These are phyloP conservation scores for Hippophae tibetana DNA, from an alignment of 306 rosid genomes.

Conservation along the genomic window DNA sequence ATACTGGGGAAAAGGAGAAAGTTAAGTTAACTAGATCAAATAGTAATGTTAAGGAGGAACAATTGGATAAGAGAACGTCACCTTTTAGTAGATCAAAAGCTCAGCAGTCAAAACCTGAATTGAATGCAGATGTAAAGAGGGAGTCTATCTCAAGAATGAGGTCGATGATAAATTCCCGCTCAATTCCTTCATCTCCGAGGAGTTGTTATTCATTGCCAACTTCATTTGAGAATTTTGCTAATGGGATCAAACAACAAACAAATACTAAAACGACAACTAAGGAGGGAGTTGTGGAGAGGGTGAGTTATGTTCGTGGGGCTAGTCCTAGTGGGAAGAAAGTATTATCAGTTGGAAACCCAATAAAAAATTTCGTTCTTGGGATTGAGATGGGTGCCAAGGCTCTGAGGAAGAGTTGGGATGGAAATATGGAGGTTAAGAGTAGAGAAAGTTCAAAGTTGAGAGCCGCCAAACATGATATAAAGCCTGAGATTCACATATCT, in stretches of 20 bases:
- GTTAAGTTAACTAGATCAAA: constrained; percentile 21
- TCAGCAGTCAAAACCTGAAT: constrained; percentile 30
- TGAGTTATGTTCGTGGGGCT: constrained; percentile 42
- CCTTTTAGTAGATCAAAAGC: constrained; percentile 40
- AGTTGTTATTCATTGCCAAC: constrained; percentile 81
- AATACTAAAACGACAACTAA: constrained; percentile 40
- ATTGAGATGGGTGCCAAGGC: constrained; percentile 90
- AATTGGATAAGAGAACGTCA: constrained; percentile 40
- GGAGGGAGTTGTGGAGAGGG: constrained; percentile 43
- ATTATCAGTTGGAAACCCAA: constrained; percentile 36
- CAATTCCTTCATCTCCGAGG: constrained; percentile 75
- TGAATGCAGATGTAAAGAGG: constrained; percentile 54
- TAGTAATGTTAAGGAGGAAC: constrained; percentile 41
- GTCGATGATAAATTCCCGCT: constrained; percentile 58
- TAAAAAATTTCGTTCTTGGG: constrained; percentile 65
- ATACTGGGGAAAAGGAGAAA: constrained; percentile 37
- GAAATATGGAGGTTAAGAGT: constrained; percentile 64
- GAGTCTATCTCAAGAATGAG: constrained; percentile 53
- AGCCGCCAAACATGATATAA: constrained; percentile 48
- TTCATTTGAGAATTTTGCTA: constrained; percentile 76
- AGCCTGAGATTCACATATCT: constrained; percentile 45
- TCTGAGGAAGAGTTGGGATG: constrained; percentile 97
- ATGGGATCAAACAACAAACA: constrained; percentile 63
- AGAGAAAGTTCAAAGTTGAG: constrained; percentile 54
- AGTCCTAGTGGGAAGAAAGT: constrained; percentile 50